Conservation (phyloP, 2,329 filamentous ascomycete genomes). For the Harringtonia lauricola region DNA sequence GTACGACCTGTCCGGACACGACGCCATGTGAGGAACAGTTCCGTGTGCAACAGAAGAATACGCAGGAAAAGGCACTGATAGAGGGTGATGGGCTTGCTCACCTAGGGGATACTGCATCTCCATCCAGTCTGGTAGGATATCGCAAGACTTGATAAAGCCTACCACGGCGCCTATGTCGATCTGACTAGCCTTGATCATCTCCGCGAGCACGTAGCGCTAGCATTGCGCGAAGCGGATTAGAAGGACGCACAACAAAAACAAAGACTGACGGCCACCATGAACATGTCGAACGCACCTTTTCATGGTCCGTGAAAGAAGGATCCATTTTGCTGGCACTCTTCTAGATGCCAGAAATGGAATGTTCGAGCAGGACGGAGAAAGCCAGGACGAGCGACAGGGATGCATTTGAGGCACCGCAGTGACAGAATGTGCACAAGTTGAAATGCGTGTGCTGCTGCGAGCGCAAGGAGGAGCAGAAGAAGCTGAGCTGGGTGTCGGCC, state of each 20-base stretch:
- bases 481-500: too few relatives aligned
- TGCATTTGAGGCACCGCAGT: not conserved
- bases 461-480: too few relatives aligned
- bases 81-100: slow-evolving; percentile 8
- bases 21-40: slow-evolving; percentile 4
- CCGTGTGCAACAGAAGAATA: too few relatives aligned
- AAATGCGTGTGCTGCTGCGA: too few relatives aligned
- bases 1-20: slow-evolving; percentile 19
- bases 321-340: slow-evolving; percentile 23
- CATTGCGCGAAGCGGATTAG: not conserved
- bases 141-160: slow-evolving; percentile 30
- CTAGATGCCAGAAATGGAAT: slow-evolving; percentile 12
- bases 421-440: too few relatives aligned
- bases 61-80: too few relatives aligned
- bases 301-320: slow-evolving; percentile 35
- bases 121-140: slow-evolving; percentile 21
- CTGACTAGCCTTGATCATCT: slow-evolving; percentile 46
- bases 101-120: slow-evolving; percentile 24
- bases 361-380: slow-evolving; percentile 15
- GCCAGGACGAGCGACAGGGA: not conserved
- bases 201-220: slow-evolving; percentile 46
- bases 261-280: too few relatives aligned
- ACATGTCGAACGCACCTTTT: slow-evolving; percentile 31
- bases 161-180: slow-evolving; percentile 34
- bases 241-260: not conserved